These are phyloP conservation scores for Bacterosira constricta DNA, from an alignment of 108 stramenopile species.

Conservation along the genomic window DNA sequence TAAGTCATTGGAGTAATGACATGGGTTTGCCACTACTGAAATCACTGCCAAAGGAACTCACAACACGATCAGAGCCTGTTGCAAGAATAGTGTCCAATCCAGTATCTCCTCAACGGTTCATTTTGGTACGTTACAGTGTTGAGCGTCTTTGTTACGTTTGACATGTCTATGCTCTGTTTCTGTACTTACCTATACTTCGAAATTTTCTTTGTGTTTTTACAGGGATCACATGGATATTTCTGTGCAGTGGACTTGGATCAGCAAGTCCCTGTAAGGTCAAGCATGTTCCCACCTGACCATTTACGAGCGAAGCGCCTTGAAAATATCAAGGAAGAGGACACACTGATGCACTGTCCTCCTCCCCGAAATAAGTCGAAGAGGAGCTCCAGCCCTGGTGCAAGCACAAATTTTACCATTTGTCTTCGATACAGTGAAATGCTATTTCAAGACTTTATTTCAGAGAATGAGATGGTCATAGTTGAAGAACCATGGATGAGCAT, in stretches of 20 bases:
- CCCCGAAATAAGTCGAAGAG: not conserved
- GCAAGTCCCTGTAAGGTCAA: conserved; percentile 59
- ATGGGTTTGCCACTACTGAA: conserved; percentile 62
- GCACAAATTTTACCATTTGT: conserved; percentile 67
- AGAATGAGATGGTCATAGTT: conserved; percentile 83
- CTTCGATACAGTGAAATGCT: conserved; percentile 80
- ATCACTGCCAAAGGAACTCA: conserved; percentile 63
- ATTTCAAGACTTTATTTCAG: conserved; percentile 65
- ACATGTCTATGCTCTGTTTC: not conserved
- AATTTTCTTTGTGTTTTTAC: conserved; percentile 11
- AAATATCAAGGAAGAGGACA: conserved; percentile 17
- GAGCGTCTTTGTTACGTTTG: conserved; percentile 18
- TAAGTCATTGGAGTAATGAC: conserved; percentile 75
- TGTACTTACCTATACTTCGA: conserved; percentile 13
- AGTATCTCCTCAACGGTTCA: conserved; percentile 51
- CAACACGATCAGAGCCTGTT: conserved; percentile 59
- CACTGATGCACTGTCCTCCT: not conserved
- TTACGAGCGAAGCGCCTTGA: conserved; percentile 47
- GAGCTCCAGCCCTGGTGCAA: not conserved
- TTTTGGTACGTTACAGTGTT: conserved; percentile 69
- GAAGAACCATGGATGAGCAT: conserved; percentile 86
- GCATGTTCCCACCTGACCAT: conserved; percentile 65
- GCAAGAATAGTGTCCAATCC: conserved; percentile 57
- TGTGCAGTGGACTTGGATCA: conserved; percentile 66
- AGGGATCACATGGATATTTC: conserved; percentile 82